phyloP scores from a whole-genome alignment of 768 basidiomycete species.

The Floccularia luteovirens region DNA sequence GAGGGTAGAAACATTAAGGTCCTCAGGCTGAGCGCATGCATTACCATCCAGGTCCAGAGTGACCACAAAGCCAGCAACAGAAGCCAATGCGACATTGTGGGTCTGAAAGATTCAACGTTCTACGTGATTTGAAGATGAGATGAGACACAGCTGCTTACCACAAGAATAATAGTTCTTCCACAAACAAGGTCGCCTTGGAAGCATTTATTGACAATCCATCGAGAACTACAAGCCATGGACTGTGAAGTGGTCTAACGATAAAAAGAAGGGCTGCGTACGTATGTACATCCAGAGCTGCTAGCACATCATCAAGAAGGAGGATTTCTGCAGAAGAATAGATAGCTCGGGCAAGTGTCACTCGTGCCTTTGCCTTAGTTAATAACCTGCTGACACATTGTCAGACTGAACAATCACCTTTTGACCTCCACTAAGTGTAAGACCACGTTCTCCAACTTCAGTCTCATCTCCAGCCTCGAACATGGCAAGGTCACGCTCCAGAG shows the following conservation, averaged over 20 bases:
- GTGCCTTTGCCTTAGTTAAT: constrained; percentile 24
- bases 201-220: constrained; percentile 70
- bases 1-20: constrained; percentile 27
- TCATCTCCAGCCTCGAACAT: constrained; percentile 56
- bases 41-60: constrained; percentile 44
- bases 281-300: constrained; percentile 48
- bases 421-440: constrained; percentile 40
- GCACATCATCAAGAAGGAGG: constrained; percentile 66
- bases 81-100: constrained; percentile 40
- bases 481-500: constrained; percentile 63
- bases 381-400: constrained; percentile 15
- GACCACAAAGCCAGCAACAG: constrained; percentile 48
- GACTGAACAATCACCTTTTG: constrained; percentile 23
- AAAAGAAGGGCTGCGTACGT: constrained; percentile 30
- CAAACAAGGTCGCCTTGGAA: constrained; percentile 67
- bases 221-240: constrained; percentile 65
- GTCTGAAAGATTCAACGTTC: constrained; percentile 16
- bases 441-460: constrained; percentile 66
- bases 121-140: neutral
- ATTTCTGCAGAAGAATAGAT: constrained; percentile 47
- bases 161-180: constrained; percentile 76
- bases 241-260: constrained; percentile 48
- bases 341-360: constrained; percentile 37
- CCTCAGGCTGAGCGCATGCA: constrained; percentile 26
- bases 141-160: constrained; percentile 28